Conservation (phyloP, 805 yeast species). For the Helenozyma rhizophorensis region DNA sequence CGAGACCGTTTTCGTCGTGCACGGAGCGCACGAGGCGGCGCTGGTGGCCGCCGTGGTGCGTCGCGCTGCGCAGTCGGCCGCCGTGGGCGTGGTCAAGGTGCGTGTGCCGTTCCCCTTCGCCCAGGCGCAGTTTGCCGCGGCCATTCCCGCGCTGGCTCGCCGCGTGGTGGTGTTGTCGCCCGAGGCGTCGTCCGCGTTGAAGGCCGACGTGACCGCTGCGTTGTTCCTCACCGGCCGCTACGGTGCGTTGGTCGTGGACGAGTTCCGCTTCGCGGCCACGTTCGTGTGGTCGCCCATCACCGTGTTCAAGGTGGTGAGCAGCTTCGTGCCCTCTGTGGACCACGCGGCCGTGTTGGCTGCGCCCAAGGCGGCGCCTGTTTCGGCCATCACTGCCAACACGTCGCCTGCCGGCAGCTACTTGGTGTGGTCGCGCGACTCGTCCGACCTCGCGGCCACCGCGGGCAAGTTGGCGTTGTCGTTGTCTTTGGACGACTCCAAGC, state of each 20-base stretch:
- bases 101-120: constrained; percentile 83
- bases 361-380: constrained; percentile 16
- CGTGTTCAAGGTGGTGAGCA: constrained; percentile 43
- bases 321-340: constrained; percentile 33
- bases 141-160: constrained; percentile 55
- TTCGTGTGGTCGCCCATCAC: constrained; percentile 57
- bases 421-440: constrained; percentile 69
- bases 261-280: constrained; percentile 47
- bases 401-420: constrained; percentile 44
- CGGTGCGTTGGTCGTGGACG: constrained; percentile 40
- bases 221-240: constrained; percentile 49
- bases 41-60: constrained; percentile 45
- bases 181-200: constrained; percentile 44
- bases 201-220: constrained; percentile 70
- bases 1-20: constrained; percentile 73
- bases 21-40: constrained; percentile 67
- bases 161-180: constrained; percentile 69
- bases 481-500: constrained; percentile 54
- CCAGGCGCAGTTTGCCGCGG: constrained; percentile 50
- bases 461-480: constrained; percentile 64
- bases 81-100: constrained; percentile 61
- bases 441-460: constrained; percentile 51
- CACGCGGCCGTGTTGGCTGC: constrained; percentile 22
- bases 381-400: constrained; percentile 30
- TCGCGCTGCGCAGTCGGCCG: constrained; percentile 26